phyloP scores from a whole-genome alignment of 768 basidiomycete genomes.

The Leccinum broughii region DNA sequence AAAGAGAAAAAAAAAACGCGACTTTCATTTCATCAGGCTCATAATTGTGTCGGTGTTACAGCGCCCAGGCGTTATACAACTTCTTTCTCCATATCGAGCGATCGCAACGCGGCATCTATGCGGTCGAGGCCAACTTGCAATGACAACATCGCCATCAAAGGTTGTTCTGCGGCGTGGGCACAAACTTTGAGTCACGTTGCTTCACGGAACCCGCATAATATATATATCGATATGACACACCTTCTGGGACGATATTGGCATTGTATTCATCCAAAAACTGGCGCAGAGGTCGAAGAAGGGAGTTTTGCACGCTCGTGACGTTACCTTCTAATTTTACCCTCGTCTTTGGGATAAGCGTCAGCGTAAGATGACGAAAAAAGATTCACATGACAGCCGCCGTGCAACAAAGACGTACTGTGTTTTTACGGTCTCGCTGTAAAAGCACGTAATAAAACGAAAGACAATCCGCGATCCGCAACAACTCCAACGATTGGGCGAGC shows the following conservation, averaged over 20 bases:
- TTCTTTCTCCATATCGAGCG: slow-evolving; percentile 8
- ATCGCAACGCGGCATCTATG: slow-evolving; percentile 41
- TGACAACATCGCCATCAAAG: slow-evolving; percentile 35
- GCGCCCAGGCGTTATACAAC: not conserved
- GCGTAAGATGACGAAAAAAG: not conserved
- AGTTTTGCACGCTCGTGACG: slow-evolving; percentile 44
- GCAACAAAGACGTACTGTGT: slow-evolving; percentile 43
- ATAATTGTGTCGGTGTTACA: not conserved
- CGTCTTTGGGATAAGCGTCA: slow-evolving; percentile 39
- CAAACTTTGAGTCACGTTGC: slow-evolving; percentile 1
- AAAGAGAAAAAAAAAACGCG: not conserved
- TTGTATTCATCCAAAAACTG: slow-evolving; percentile 37
- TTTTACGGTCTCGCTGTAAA: slow-evolving; percentile 54
- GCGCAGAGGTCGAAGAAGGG: slow-evolving; percentile 47
- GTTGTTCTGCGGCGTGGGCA: slow-evolving; percentile 22
- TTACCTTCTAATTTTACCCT: slow-evolving; percentile 49
- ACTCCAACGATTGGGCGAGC: slow-evolving; percentile 56
- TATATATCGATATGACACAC: slow-evolving; percentile 20
- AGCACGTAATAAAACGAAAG: slow-evolving; percentile 70
- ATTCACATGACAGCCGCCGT: not conserved
- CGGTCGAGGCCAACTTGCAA: slow-evolving; percentile 51
- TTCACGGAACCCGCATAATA: not conserved
- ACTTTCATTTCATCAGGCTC: slow-evolving; percentile 17
- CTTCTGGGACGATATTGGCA: slow-evolving; percentile 21
- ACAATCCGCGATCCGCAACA: slow-evolving; percentile 62